Evolutionary conservation across 345 rosid genomes (phyloP).

Genomic region (Gossypium arboreum): DNA sequence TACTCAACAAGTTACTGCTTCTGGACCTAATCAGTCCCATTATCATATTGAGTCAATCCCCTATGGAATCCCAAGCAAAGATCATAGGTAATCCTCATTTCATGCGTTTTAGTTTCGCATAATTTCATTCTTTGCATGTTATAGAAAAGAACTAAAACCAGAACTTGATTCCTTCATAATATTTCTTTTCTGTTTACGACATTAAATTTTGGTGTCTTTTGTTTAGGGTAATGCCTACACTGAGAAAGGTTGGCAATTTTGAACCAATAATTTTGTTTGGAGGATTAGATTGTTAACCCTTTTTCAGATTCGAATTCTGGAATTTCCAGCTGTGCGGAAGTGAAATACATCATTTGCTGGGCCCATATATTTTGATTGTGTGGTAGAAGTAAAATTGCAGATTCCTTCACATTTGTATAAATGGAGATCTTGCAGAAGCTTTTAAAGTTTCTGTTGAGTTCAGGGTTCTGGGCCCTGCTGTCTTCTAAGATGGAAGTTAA

Average conservation of each 20-base stretch:
- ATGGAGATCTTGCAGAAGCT: conserved; percentile 17
- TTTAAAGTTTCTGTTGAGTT: conserved; percentile 22
- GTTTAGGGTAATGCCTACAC: not conserved
- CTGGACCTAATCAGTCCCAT: conserved; percentile 36
- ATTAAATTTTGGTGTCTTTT: too few relatives aligned
- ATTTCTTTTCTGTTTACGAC: too few relatives aligned
- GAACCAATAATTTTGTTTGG: not conserved
- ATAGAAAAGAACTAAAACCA: not conserved
- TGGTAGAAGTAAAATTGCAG: conserved; percentile 16
- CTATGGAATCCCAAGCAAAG: conserved; percentile 49
- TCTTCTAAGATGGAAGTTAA: conserved; percentile 16
- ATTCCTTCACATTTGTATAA: conserved; percentile 14
- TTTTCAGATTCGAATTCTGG: conserved; percentile 4
- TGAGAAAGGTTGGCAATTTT: not conserved
- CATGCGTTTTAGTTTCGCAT: conserved; percentile 1
- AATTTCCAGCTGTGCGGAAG: not conserved
- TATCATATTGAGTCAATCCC: conserved; percentile 43
- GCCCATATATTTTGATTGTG: conserved; percentile 14
- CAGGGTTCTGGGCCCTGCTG: conserved; percentile 39
- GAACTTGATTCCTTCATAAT: not conserved
- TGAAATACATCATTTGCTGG: conserved; percentile 3
- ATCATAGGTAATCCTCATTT: conserved; percentile 39
- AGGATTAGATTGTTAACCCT: conserved; percentile 6
- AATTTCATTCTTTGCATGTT: not conserved
- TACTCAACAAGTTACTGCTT: conserved; percentile 31